Conservation (phyloP, 78 protist species). For the Carpediemonas membranifera region DNA sequence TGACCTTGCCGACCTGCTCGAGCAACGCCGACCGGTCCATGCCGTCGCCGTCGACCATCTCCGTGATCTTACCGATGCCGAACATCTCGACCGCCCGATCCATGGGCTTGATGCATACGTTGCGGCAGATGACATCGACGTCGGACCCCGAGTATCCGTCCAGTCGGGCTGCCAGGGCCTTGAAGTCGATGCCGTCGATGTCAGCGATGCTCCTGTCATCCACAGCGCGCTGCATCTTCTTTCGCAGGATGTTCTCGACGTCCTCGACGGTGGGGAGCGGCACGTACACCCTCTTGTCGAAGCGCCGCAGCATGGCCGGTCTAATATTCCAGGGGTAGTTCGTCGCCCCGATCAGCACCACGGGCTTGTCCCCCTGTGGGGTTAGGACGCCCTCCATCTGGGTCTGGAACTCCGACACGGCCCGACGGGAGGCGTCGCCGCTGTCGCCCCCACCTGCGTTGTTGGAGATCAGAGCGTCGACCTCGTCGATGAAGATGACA, state of each 20-base stretch:
- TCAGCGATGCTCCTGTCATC: too few relatives aligned
- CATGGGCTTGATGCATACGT: too few relatives aligned
- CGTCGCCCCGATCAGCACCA: slow-evolving; percentile 21
- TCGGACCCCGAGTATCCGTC: too few relatives aligned
- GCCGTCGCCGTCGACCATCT: too few relatives aligned
- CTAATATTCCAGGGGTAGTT: slow-evolving; percentile 32
- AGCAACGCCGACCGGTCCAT: too few relatives aligned
- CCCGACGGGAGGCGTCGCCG: slow-evolving; percentile 11
- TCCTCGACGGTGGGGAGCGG: slow-evolving; percentile 20
- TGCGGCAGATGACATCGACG: too few relatives aligned
- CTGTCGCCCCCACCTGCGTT: slow-evolving; percentile 1
- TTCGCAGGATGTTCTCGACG: neutral
- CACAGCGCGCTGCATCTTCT: neutral
- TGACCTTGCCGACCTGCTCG: too few relatives aligned
- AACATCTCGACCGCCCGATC: too few relatives aligned
- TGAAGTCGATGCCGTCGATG: too few relatives aligned
- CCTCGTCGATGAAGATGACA: slow-evolving; percentile 93
- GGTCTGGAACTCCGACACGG: slow-evolving; percentile 5
- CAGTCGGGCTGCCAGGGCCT: too few relatives aligned
- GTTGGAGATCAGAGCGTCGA: slow-evolving; percentile 83
- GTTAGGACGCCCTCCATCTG: slow-evolving; percentile 29
- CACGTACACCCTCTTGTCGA: slow-evolving; percentile 29
- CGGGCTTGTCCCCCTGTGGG: neutral
- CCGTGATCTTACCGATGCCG: too few relatives aligned
- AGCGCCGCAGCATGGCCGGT: slow-evolving; percentile 14